These are phyloP conservation scores for Coemansia sp. DNA, from an alignment of 192 early-diverging fungal species.

Conservation along the genomic window DNA sequence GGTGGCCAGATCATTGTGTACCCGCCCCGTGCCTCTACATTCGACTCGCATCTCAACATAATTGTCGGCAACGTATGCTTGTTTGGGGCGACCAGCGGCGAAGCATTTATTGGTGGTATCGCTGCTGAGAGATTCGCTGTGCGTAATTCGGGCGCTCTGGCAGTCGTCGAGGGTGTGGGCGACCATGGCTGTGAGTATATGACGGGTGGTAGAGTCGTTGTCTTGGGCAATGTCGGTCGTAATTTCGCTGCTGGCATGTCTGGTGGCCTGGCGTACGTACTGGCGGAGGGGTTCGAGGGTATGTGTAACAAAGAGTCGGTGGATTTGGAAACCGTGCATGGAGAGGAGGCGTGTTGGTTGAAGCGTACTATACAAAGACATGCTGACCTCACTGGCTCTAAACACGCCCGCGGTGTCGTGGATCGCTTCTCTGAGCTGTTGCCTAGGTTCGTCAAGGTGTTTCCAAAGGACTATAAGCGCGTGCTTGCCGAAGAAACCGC, in stretches of 20 bases:
- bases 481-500: constrained; percentile 71
- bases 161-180: constrained; percentile 95
- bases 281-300: constrained; percentile 68
- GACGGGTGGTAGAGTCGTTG: constrained; percentile 94
- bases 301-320: constrained; percentile 94
- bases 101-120: constrained; percentile 90
- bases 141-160: constrained; percentile 95
- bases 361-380: constrained; percentile 82
- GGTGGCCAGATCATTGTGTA: constrained; percentile 90
- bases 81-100: constrained; percentile 94
- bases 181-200: constrained; percentile 99
- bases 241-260: constrained; percentile 99
- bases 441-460: constrained; percentile 90
- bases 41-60: constrained; percentile 86
- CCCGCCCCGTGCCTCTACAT: constrained; percentile 79
- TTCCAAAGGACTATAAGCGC: constrained; percentile 90
- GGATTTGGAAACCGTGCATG: constrained; percentile 78
- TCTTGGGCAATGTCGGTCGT: constrained; percentile 87
- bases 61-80: constrained; percentile 97
- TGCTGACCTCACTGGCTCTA: constrained; percentile 78
- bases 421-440: constrained; percentile 69
- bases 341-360: constrained; percentile 76
- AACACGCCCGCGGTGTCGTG: constrained; percentile 70
- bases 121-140: constrained; percentile 98
- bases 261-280: constrained; percentile 95